Evolutionary conservation across 2,329 filamentous ascomycete genomes (phyloP), one percentile per base, ranked within the genome.

Genomic region (Scedosporium boydii): DNA sequence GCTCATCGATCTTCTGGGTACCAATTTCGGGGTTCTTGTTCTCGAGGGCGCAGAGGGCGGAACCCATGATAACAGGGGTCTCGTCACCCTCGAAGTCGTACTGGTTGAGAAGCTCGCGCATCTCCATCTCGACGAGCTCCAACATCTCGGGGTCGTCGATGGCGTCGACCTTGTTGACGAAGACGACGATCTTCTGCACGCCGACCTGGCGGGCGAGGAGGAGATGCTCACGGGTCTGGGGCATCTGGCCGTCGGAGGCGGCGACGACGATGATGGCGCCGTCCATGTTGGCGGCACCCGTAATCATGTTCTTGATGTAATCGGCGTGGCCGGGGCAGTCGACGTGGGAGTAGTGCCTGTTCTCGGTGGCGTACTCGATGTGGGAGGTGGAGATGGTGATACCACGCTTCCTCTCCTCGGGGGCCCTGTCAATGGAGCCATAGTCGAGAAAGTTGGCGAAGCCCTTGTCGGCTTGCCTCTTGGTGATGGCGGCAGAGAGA

Each of bases 291-390:
- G 96, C 93, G 66, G 95, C 93, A 87, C 95, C 95, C 69, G 95
- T 99, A 78, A 99, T 99, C 95, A 99, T 99, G 88, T 99, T 99
- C 87, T 99, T 99, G 83, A 99, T 98, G 85, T 99, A 99, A 91
- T 99, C 95, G 79, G 95, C 95, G 88, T 99, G 95, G 80, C 95
- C 95, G 64, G 95, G 95, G 80, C 95, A 99, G 86, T 99, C 95
- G 82, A 99, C 95, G 86, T 99, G 95, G 72, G 95, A 95, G 81
- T 99, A 99, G 83, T 99, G 95, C 74, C 95, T 89, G 75, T 82
- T 83, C 0, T 96, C 91, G 76, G 95, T 99, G 70, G 91, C 81
- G 83, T 98, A 99, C 82, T 99, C 95, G 80, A 99, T 96, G 81
- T 99, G 95, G 69, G 95, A 91, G 62, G 95, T 96, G 64, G 95